Evolutionary conservation across 2,329 filamentous ascomycete species (phyloP), one percentile per base, ranked within the genome.

Genomic region (Clonostachys chloroleuca): DNA sequence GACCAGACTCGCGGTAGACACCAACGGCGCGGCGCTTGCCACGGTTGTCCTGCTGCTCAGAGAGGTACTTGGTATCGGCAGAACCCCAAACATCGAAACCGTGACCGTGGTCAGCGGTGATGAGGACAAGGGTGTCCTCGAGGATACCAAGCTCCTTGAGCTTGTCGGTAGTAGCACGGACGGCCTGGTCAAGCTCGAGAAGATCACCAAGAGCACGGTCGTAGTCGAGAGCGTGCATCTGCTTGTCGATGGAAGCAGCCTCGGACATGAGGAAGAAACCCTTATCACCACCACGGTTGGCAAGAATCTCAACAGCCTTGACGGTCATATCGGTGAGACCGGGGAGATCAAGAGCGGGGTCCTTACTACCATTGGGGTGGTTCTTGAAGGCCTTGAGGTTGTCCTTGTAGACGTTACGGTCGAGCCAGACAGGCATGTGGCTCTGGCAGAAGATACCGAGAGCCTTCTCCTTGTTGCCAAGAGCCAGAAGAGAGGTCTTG

Each of bases 231-330:
- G 73, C 65, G 69, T 95, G 89, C 89, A 95, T 94, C 76, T 89
- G 86, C 76, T 95, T 95, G 70, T 94, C 89, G 56, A 95, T 87
- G 3, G 83, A 89, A 14, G 89, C 89, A 24, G 86, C 89, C 66
- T 95, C 89, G 12, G 84, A 83, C 89, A 95, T 94, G 59, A 95
- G 76, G 75, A 94, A 90, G 78, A 87, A 95, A 6, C 89, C 89
- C 50, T 87, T 78, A 49, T 86, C 77, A 34, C 78, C 77, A 30
- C 83, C 81, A 49, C 81, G 77, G 37, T 74, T 74, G 63, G 86
- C 70, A n/a, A 94, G 79, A 46, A 92, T 82, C 49, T 92, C 87
- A 44, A 94, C 79, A 20, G 89, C 89, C 73, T 95, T 95, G 56
- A 92, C 73, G 0, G 89, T 92, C 89, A 95, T 95, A 41, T 94